A percentile compares a stretch with the other conserved stretches of the same genome.
These are phyloP conservation scores for Podospora conica DNA, from an alignment of 495 filamentous ascomycete species.

Conservation along the genomic window DNA sequence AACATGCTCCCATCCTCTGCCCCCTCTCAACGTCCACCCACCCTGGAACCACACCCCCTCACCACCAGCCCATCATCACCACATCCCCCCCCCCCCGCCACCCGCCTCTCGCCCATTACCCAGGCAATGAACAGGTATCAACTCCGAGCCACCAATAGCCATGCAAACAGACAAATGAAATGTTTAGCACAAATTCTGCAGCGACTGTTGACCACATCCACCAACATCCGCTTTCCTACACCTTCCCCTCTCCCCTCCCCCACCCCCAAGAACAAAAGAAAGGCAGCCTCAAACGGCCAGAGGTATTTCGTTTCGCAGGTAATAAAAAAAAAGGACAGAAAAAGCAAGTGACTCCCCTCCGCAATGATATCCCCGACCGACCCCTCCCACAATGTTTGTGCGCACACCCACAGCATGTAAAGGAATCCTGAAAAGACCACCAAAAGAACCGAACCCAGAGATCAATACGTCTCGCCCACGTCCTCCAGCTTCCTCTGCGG, in stretches of 20 bases:
- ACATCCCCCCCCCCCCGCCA: background rate
- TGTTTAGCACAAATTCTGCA: background rate
- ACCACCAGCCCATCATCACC: background rate
- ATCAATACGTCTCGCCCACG: constrained; percentile 45
- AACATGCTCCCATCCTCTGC: background rate
- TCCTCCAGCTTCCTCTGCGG: constrained; percentile 34
- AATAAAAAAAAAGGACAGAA: background rate
- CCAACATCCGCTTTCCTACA: background rate
- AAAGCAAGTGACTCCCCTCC: background rate
- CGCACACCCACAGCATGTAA: background rate
- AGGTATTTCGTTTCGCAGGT: background rate
- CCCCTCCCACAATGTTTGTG: background rate
- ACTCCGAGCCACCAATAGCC: background rate
- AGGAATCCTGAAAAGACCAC: background rate
- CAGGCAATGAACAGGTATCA: background rate
- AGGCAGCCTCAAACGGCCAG: background rate
- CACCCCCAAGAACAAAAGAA: background rate
- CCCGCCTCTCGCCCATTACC: background rate
- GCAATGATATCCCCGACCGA: background rate
- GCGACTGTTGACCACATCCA: background rate
- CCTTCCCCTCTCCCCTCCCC: background rate
- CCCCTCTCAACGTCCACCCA: background rate
- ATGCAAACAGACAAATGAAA: background rate
- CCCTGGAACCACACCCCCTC: background rate
- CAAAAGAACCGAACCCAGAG: background rate